Evolutionary conservation across 2,329 filamentous ascomycete genomes (phyloP).

Genomic region (Ophiostoma triangulosporum): DNA sequence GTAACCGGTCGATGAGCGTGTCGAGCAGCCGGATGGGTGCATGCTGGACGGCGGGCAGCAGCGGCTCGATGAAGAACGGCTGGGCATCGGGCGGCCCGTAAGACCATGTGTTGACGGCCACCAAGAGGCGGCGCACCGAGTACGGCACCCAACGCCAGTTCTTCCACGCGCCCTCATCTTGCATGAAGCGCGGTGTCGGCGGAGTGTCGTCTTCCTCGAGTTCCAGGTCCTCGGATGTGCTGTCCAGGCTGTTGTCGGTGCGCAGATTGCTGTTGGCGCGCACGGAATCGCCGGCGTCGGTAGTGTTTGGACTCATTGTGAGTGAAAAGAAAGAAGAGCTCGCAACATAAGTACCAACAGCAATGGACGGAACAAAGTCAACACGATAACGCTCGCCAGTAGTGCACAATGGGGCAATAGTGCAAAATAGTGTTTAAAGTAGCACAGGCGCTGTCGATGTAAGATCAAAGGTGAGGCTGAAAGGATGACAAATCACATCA

Average conservation of each 20-base stretch:
- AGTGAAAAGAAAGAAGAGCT: not conserved
- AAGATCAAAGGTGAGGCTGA: not conserved
- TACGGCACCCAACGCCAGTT: slow-evolving; percentile 46
- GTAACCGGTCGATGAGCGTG: slow-evolving; percentile 43
- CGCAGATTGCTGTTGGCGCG: not conserved
- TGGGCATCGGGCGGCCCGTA: slow-evolving; percentile 41
- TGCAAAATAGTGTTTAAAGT: too few species aligned
- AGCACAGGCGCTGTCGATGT: too few species aligned
- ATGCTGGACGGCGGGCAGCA: slow-evolving; percentile 54
- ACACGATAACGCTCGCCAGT: too few species aligned
- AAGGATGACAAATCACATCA: not conserved
- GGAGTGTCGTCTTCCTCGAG: slow-evolving; percentile 29
- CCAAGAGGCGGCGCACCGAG: slow-evolving; percentile 33
- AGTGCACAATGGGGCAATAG: too few species aligned
- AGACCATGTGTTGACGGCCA: slow-evolving; percentile 34
- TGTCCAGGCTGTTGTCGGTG: slow-evolving; percentile 12
- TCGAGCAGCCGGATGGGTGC: slow-evolving; percentile 52
- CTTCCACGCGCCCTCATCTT: slow-evolving; percentile 38
- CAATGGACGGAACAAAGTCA: too few species aligned
- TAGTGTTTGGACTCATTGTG: not conserved
- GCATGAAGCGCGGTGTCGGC: slow-evolving; percentile 46
- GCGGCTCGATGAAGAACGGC: slow-evolving; percentile 37
- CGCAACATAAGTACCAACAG: not conserved
- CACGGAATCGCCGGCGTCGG: not conserved
- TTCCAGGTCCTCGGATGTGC: slow-evolving; percentile 25